Evolutionary conservation across 306 rosid species (phyloP).

Genomic region (Delonix regia): DNA sequence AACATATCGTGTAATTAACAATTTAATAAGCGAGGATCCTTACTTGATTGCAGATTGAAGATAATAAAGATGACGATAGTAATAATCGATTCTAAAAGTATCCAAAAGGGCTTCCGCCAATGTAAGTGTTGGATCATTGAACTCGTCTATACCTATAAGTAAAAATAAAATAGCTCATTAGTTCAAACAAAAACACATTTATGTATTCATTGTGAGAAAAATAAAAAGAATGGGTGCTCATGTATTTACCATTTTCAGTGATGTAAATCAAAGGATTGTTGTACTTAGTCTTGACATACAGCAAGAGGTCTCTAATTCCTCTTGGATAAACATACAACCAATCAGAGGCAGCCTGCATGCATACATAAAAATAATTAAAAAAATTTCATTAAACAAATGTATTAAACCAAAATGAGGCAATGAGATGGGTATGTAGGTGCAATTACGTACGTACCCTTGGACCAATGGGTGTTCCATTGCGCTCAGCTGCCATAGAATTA

Average conservation of each 20-base stretch:
- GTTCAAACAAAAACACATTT: no score
- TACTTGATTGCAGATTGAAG: constrained; percentile 48
- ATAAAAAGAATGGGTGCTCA: not conserved
- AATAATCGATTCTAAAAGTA: constrained; percentile 47
- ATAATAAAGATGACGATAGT: constrained; percentile 46
- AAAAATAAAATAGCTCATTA: not conserved
- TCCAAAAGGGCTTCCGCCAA: constrained; percentile 45
- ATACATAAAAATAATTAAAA: not conserved
- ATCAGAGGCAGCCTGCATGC: not conserved
- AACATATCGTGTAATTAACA: no score
- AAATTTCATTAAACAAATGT: no score
- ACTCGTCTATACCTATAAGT: constrained; percentile 43
- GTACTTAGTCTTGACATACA: constrained; percentile 8
- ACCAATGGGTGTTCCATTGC: constrained; percentile 37
- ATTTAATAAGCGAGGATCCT: constrained; percentile 10
- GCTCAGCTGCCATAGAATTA: not conserved
- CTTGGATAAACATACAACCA: constrained; percentile 23
- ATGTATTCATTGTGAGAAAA: not conserved
- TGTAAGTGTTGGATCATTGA: constrained; percentile 41
- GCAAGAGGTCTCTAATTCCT: constrained; percentile 15
- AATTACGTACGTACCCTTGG: constrained; percentile 22
- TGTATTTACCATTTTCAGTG: constrained; percentile 29
- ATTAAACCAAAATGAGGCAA: not conserved
- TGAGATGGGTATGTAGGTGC: no score
- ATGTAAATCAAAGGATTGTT: constrained; percentile 15